Base-by-base conservation (phyloP, 129 eudicot species). In the Dittrichia graveolens region DNA sequence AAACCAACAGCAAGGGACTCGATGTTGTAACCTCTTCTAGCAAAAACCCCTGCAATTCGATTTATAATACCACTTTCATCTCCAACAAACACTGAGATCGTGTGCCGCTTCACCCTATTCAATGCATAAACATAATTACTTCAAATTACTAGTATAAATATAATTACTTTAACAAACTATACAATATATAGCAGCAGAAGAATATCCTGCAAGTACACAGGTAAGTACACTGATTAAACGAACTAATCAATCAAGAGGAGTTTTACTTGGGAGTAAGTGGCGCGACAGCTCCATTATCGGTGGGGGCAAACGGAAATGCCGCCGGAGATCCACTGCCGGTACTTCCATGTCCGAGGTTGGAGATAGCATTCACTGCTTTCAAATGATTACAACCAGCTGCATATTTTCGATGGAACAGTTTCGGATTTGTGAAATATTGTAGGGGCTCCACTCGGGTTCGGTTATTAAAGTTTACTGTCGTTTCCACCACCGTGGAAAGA, bases 51-150 rank as follows among this genome's bases (percentile, higher is more conserved):
- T 7, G 97, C 87, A 54, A 94, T 94, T 65, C 99, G 81, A 68
- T 94, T 88, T 48, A 94, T 94, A 46, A 94, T 94, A 47, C 99
- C 99, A 81, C 97, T 88, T 86, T 94, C 99, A 74, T 94, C 99
- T 72, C 99, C 96, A 72, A 94, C 99, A 67, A 86, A 90, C 63
- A 94, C 97, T 7, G 96, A 90, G 38, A 94, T 86, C 4, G 99
- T 86, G 75, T 94, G 97, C 10, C 91, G 87, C 63, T 82, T 88
- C 65, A 79, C 86, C 89, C 97, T 94, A 78, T 40, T 64, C 5
- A 39, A 81, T 57, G 8, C 59, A 62, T 55, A 39, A 76, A 50
- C 66, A 42, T 52, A 79, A 34, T 55, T 10, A 9, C 11, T 56
- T 37, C 10, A 24, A 31, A 16, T 39, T 67, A 5, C 13, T 4